Base-by-base conservation (phyloP, 495 filamentous ascomycete species). In the Collariella sp. region DNA sequence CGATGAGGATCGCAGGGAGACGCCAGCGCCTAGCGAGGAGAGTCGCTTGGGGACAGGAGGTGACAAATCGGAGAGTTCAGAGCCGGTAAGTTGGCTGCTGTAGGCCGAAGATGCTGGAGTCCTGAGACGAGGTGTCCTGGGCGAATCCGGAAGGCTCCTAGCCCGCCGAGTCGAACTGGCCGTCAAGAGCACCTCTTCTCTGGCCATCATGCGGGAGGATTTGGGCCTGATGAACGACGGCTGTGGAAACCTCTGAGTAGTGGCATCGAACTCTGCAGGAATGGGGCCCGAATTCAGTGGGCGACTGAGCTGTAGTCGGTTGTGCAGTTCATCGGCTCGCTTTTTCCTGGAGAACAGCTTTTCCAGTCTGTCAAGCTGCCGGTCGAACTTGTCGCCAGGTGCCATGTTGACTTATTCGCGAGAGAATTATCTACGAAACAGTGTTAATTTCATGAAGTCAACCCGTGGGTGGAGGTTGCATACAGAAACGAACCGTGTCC, bases 141-240 rank as follows among this genome's bases (percentile, higher is more conserved):
- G 58, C 1, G 68, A 39, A 15, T 70, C 68, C 1, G 74, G 72
- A 9, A 75, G 62, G 53, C 74, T 74, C 9, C 63, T 62, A 35
- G 71, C 63, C 9, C 72, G 68, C 38, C 65, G 68, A 13, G 52
- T 48, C 19, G 40, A 34, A 44, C 46, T 60, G 23, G 55, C 19
- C 31, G 56, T 50, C 40, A 62, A 40, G 40, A 57, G 35, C 3
- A 63, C 46, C 41, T 74, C 72, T 23, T 76, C 68, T 19, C 75
- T 66, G 7, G 75, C 72, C 44, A 67, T 55, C 75, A 77, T 77
- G 7, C 69, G 67, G 31, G 58, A 67, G 15, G 72, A 72, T 12
- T 67, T 75, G n/a, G 73, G 75, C 31, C 68, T 59, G 47, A 77
- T 71, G 57, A 70, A 77, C 1, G 75, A 72, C 10, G 75, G 72